These are phyloP conservation scores for Meira miltonrushii DNA, from an alignment of 1,284 basidiomycete species.

Conservation along the genomic window DNA sequence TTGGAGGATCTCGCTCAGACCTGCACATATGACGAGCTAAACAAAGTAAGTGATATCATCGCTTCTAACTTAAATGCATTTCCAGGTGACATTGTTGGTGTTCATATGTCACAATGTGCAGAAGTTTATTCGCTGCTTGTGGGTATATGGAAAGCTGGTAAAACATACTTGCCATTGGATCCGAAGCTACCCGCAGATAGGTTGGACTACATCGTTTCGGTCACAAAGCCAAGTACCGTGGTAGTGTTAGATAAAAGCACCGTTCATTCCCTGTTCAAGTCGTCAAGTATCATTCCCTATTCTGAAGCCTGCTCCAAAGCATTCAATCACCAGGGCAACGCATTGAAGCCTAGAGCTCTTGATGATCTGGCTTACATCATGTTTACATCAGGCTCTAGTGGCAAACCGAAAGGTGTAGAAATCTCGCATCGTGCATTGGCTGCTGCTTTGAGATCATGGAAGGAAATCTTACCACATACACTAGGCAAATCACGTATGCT, in stretches of 20 bases:
- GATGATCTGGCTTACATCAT: conserved; percentile 39
- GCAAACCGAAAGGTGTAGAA: conserved; percentile 47
- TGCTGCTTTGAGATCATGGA: conserved; percentile 45
- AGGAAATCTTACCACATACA: conserved; percentile 34
- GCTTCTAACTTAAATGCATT: conserved; percentile 21
- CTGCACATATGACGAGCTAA: conserved; percentile 36
- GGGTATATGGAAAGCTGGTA: conserved; percentile 45
- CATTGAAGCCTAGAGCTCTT: conserved; percentile 3
- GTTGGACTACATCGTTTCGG: conserved; percentile 41
- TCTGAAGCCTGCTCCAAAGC: no score
- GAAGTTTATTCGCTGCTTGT: conserved; percentile 39
- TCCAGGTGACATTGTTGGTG: conserved; percentile 22
- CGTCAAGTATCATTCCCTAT: no score
- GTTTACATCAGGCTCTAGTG: conserved; percentile 47
- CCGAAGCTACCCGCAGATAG: conserved; percentile 41
- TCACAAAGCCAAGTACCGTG: conserved; percentile 18
- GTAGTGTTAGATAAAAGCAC: no score
- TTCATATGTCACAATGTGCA: conserved; percentile 34
- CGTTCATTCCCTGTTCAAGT: no score
- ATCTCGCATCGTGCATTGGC: conserved; percentile 44
- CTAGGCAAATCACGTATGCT: conserved; percentile 32
- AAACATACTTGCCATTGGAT: conserved; percentile 45
- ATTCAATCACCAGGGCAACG: no score
- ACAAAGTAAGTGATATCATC: conserved; percentile 24
- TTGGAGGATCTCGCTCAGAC: conserved; percentile 14